Conservation (phyloP, 2,329 filamentous ascomycete species). For the Periconia sp. region DNA sequence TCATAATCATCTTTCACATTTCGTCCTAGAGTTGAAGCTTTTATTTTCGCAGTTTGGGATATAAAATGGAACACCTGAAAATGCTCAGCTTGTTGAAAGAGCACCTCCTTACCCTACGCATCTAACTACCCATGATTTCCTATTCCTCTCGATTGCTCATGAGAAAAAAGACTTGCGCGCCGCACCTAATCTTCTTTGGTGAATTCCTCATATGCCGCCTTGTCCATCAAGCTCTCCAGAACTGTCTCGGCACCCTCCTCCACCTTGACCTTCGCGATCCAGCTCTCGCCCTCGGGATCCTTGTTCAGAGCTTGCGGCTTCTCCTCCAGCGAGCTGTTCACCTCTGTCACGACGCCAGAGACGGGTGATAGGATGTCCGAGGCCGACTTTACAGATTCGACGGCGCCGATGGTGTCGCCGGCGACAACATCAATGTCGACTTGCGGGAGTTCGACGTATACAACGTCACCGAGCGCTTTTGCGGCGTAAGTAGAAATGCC, state of each 20-base stretch:
- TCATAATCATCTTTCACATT: no score
- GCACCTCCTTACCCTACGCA: not conserved
- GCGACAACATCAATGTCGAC: constrained; percentile 66
- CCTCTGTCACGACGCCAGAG: constrained; percentile 71
- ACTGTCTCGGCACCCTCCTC: constrained; percentile 60
- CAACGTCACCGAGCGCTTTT: constrained; percentile 89
- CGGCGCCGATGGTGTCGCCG: constrained; percentile 87
- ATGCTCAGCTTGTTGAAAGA: not conserved
- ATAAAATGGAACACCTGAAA: not conserved
- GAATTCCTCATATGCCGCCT: constrained; percentile 75
- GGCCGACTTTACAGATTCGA: constrained; percentile 98
- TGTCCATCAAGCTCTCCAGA: constrained; percentile 65
- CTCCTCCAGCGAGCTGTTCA: constrained; percentile 77
- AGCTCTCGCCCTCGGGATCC: constrained; percentile 85
- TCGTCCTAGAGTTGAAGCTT: not conserved
- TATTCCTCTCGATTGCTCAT: no score
- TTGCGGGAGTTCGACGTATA: constrained; percentile 92
- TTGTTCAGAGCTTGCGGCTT: constrained; percentile 87
- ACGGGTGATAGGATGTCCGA: constrained; percentile 94
- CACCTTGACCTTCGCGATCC: constrained; percentile 88
- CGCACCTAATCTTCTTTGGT: constrained; percentile 52
- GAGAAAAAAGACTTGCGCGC: no score
- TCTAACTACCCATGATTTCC: no score
- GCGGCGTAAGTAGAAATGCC: constrained; percentile 93
- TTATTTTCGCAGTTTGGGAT: not conserved